Base-by-base conservation (phyloP, 2,329 filamentous ascomycete species). In the Hymenoscyphus linearis region DNA sequence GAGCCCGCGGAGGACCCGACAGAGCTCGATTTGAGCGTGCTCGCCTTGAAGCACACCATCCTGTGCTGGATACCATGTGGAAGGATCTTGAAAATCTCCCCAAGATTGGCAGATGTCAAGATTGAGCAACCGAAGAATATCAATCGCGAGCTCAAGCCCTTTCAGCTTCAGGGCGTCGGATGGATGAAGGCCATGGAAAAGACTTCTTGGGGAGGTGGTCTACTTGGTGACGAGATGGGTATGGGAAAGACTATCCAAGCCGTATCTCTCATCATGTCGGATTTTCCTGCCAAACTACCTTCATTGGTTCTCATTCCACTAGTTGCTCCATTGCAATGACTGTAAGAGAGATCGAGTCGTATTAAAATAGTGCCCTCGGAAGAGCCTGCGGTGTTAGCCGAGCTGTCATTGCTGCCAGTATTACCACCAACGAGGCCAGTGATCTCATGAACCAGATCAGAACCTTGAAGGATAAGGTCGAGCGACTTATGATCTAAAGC, bases 201-300 rank as follows among this genome's bases (percentile, higher is more conserved):
- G 75, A 89, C 85, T 0, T 77, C 88, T 44, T 98, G 93, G 83
- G 90, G 87, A 71, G 95, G 95, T 18, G 95, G 95, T 14, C 80
- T 99, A 2, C 82, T 99, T 1, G 95, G 95, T 62, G 95, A 99
- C 69, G 95, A 99, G 76, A 99, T 99, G 95, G 95, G 95, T 6
- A 90, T 99, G 77, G 95, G 95, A 56, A 99, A 99, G 78, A 99
- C 95, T 0, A 98, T 99, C 57, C 95, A 99, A 75, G 93, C 95
- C 2, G 95, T 99, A 22, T 97, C 93, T 2, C 82, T 99, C 52
- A 92, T 99, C 75, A 98, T 98, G 95, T 97, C 93, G 0, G 93
- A 98, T 73, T 97, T 90, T 70, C 93, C 93, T 3, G 89, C 87
- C 25, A 89, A 88, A 67, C 78, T 88, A 59, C 93, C 95, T 1